Percentiles rank a stretch among this genome's conserved stretches.
Evolutionary conservation across 345 rosid species (phyloP).

Genomic region (Cardamine occulta): DNA sequence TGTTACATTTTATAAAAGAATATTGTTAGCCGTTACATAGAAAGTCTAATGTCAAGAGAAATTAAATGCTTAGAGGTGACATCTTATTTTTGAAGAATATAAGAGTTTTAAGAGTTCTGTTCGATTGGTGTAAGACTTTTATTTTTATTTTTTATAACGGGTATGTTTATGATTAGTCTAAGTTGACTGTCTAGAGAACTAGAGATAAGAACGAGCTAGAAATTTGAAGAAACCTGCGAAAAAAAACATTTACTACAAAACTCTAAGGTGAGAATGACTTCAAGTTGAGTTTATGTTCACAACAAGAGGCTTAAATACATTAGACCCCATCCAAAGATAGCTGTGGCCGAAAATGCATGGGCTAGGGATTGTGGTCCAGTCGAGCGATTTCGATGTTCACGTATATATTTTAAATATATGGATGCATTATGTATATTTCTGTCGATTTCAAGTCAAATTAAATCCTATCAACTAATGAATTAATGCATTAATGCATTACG

Average conservation of each 20-base stretch:
- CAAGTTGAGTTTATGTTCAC: conserved; percentile 33
- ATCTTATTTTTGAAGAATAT: background rate
- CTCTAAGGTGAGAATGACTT: conserved; percentile 36
- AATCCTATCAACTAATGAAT: background rate
- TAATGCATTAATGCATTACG: background rate
- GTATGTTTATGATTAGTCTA: conserved; percentile 3
- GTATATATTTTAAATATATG: conserved; percentile 1
- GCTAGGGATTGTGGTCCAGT: conserved; percentile 47
- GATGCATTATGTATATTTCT: background rate
- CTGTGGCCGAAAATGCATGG: conserved; percentile 45
- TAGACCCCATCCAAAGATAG: conserved; percentile 50
- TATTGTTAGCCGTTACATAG: background rate
- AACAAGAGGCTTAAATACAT: conserved; percentile 32
- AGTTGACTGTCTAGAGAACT: conserved; percentile 15
- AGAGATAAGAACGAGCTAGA: conserved; percentile 35
- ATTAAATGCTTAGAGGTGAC: conserved; percentile 16
- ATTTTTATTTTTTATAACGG: background rate
- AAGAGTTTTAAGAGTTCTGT: conserved; percentile 1
- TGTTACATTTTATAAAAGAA: background rate
- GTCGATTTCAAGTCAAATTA: background rate
- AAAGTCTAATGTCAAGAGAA: conserved; percentile 2
- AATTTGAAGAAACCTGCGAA: conserved; percentile 19
- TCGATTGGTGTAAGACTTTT: conserved; percentile 11
- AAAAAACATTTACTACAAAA: background rate
- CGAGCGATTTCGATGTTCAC: conserved; percentile 40